Evolutionary conservation across 345 rosid genomes (phyloP).

Genomic region (Eucalyptus victrix): DNA sequence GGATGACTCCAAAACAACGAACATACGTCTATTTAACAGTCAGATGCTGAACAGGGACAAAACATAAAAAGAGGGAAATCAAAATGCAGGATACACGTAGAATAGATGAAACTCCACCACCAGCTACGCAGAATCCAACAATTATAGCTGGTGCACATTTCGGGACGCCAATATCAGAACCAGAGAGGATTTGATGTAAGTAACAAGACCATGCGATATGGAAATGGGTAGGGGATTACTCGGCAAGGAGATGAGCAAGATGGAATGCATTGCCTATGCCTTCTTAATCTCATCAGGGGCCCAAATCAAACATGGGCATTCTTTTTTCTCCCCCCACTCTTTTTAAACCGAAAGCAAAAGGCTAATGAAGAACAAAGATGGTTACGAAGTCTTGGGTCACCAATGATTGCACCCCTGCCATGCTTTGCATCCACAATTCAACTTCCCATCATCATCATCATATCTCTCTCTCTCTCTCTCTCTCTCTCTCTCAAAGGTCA

Average conservation of each 20-base stretch:
- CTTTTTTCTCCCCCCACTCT: constrained; percentile 12
- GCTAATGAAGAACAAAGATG: background rate
- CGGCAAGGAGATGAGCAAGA: constrained; percentile 44
- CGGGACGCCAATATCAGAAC: background rate
- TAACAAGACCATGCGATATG: background rate
- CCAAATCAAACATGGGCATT: constrained; percentile 11
- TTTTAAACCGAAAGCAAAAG: constrained; percentile 23
- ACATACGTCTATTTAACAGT: background rate
- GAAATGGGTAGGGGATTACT: constrained; percentile 11
- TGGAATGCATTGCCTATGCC: constrained; percentile 43
- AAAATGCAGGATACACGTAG: background rate
- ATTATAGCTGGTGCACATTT: background rate
- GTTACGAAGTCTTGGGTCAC: constrained; percentile 3
- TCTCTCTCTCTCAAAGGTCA: constrained; percentile 3
- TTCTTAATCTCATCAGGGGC: constrained; percentile 34
- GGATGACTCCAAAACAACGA: background rate
- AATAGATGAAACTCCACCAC: background rate
- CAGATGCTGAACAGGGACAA: background rate
- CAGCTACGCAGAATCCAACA: background rate
- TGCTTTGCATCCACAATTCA: constrained; percentile 13
- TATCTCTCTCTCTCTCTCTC: background rate
- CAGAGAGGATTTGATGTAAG: background rate
- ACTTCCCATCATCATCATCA: constrained; percentile 22
- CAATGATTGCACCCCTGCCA: constrained; percentile 28
- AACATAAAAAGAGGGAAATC: background rate